Conservation (phyloP, 495 filamentous ascomycete genomes). For the Xylaria curta region DNA sequence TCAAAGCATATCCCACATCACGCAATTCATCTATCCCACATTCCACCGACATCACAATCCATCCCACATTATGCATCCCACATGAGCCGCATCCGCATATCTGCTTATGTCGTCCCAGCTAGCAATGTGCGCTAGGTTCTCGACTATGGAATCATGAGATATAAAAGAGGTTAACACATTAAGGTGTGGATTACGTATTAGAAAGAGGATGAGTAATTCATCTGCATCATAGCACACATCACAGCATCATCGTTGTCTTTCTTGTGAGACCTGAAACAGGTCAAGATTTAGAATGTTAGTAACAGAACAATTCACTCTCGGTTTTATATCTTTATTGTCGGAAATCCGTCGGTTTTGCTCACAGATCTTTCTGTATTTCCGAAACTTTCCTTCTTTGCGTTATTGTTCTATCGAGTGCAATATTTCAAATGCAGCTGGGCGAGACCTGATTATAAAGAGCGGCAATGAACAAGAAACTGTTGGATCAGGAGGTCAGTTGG, state of each 20-base stretch:
- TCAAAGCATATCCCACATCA: neutral
- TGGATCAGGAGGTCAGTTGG: too few species aligned
- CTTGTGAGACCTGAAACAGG: neutral
- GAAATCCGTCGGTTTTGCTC: too few species aligned
- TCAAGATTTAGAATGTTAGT: too few species aligned
- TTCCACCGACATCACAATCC: neutral
- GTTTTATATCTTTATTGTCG: too few species aligned
- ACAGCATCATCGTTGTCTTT: neutral
- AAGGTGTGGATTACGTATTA: neutral
- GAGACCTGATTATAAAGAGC: too few species aligned
- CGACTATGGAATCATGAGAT: neutral
- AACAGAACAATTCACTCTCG: too few species aligned
- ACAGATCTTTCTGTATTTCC: too few species aligned
- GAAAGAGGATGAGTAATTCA: neutral
- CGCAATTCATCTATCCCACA: neutral
- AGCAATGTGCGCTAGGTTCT: neutral
- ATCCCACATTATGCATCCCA: slow-evolving; percentile 3
- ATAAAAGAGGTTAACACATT: neutral
- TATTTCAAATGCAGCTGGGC: too few species aligned
- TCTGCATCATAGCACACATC: neutral
- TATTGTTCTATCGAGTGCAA: too few species aligned
- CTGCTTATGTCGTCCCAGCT: neutral
- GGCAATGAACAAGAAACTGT: too few species aligned
- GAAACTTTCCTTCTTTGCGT: too few species aligned
- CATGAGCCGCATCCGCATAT: neutral